Conservation (phyloP, 495 filamentous ascomycete species). For the Daldinia concentrica region DNA sequence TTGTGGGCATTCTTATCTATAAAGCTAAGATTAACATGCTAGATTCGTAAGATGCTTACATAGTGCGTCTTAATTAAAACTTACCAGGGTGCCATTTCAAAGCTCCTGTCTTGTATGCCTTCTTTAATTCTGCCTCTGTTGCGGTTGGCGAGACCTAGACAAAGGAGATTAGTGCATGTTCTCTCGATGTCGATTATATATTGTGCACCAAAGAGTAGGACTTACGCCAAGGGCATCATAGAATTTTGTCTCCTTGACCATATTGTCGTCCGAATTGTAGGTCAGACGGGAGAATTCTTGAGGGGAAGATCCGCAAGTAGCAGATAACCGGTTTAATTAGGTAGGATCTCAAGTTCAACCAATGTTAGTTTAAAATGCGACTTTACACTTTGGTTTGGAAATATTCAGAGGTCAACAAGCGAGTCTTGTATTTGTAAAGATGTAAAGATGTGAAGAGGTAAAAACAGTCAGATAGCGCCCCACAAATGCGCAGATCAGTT, state of each 20-base stretch:
- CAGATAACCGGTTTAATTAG: slow-evolving; percentile 5
- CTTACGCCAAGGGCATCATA: slow-evolving; percentile 89
- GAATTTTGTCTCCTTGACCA: slow-evolving; percentile 90
- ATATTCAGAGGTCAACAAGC: slow-evolving; percentile 9
- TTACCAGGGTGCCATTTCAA: slow-evolving; percentile 91
- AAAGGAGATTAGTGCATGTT: slow-evolving; percentile 42
- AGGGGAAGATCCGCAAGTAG: slow-evolving; percentile 10
- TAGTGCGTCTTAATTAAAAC: slow-evolving; percentile 17
- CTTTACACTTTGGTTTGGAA: neutral
- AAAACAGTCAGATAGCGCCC: slow-evolving; percentile 36
- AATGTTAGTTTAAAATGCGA: slow-evolving; percentile 15
- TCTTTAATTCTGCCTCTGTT: slow-evolving; percentile 82
- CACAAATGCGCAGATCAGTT: slow-evolving; percentile 34
- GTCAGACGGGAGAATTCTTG: slow-evolving; percentile 9
- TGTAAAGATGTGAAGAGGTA: slow-evolving; percentile 24
- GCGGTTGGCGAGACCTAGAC: slow-evolving; percentile 74
- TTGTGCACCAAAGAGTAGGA: slow-evolving; percentile 21
- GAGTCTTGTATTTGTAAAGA: slow-evolving; percentile 21
- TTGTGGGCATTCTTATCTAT: slow-evolving; percentile 96
- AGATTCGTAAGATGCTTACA: neutral
- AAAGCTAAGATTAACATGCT: slow-evolving; percentile 38
- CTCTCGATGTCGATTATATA: neutral
- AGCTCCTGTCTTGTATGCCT: slow-evolving; percentile 90
- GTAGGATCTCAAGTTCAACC: slow-evolving; percentile 17
- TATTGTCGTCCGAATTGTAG: slow-evolving; percentile 57